Evolutionary conservation across 1,284 basidiomycete species (phyloP).

Genomic region (Chiua sp.): DNA sequence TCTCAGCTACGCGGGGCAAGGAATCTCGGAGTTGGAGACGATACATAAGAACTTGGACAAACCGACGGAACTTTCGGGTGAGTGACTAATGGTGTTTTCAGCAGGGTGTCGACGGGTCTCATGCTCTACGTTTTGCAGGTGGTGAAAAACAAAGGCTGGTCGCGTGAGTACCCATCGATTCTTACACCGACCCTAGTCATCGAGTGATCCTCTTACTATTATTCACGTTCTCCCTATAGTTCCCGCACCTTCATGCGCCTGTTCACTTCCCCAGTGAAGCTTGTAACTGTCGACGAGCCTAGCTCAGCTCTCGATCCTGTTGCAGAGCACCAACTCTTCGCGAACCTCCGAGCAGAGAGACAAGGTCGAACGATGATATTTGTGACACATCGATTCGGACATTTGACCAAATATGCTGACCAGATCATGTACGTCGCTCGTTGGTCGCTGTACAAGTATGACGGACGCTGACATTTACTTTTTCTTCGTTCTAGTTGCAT

Average conservation of each 20-base stretch:
- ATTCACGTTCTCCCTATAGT: slow-evolving; percentile 18
- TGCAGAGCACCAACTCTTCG: slow-evolving; percentile 56
- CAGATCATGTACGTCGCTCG: slow-evolving; percentile 53
- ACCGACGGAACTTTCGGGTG: slow-evolving; percentile 40
- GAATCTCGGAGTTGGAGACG: slow-evolving; percentile 39
- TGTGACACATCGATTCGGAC: slow-evolving; percentile 72
- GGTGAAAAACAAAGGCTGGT: slow-evolving; percentile 50
- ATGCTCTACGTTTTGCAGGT: slow-evolving; percentile 26
- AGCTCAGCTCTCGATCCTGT: slow-evolving; percentile 59
- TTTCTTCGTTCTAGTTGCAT: slow-evolving; percentile 51
- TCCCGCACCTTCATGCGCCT: slow-evolving; percentile 51
- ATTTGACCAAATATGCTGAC: slow-evolving; percentile 67
- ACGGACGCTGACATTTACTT: background rate
- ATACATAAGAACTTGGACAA: slow-evolving; percentile 41
- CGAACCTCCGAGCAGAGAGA: slow-evolving; percentile 52
- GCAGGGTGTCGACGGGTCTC: background rate
- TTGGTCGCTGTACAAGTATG: background rate
- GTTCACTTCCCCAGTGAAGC: slow-evolving; percentile 45
- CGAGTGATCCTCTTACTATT: background rate
- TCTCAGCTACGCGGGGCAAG: slow-evolving; percentile 36
- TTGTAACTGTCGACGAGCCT: slow-evolving; percentile 57
- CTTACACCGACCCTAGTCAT: background rate
- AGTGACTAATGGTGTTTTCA: background rate
- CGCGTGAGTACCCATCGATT: slow-evolving; percentile 37
- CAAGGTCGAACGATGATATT: slow-evolving; percentile 70